These are phyloP conservation scores for Clitocybe nebularis DNA, from an alignment of 1,284 basidiomycete species.

Conservation along the genomic window DNA sequence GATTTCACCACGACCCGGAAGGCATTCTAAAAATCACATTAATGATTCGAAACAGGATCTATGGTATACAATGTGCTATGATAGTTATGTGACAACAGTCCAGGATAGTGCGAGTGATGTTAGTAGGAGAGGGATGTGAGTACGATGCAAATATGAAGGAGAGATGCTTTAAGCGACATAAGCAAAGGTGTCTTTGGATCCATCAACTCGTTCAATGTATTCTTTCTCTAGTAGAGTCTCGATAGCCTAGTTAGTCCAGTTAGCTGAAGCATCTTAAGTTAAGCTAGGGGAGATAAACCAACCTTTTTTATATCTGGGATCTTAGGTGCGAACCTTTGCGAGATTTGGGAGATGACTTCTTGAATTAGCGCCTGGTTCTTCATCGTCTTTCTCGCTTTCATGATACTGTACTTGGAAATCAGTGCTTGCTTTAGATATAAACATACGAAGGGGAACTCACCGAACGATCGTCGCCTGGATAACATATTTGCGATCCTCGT, in stretches of 20 bases:
- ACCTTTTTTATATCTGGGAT: slow-evolving; percentile 92
- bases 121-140: not conserved
- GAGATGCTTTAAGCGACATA: slow-evolving; percentile 56
- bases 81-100: slow-evolving; percentile 7
- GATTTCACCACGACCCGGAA: too few species aligned
- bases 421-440: slow-evolving; percentile 1
- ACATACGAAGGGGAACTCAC: slow-evolving; percentile 36
- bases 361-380: slow-evolving; percentile 94
- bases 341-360: slow-evolving; percentile 92
- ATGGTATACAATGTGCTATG: slow-evolving; percentile 25
- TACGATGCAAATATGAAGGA: not conserved
- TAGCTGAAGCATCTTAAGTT: slow-evolving; percentile 49
- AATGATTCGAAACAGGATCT: slow-evolving; percentile 10
- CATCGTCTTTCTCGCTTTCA: slow-evolving; percentile 98
- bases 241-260: slow-evolving; percentile 66
- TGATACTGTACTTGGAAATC: slow-evolving; percentile 57
- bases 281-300: slow-evolving; percentile 11
- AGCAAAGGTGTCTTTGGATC: slow-evolving; percentile 73
- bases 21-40: too few species aligned
- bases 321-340: slow-evolving; percentile 84
- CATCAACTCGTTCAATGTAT: slow-evolving; percentile 92
- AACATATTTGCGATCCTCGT: slow-evolving; percentile 96
- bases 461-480: slow-evolving; percentile 98
- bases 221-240: slow-evolving; percentile 97
- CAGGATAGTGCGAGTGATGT: not conserved